Evolutionary conservation across 2,329 filamentous ascomycete genomes (phyloP), one percentile per base, ranked within the genome.

Genomic region (Clonostachys solani): DNA sequence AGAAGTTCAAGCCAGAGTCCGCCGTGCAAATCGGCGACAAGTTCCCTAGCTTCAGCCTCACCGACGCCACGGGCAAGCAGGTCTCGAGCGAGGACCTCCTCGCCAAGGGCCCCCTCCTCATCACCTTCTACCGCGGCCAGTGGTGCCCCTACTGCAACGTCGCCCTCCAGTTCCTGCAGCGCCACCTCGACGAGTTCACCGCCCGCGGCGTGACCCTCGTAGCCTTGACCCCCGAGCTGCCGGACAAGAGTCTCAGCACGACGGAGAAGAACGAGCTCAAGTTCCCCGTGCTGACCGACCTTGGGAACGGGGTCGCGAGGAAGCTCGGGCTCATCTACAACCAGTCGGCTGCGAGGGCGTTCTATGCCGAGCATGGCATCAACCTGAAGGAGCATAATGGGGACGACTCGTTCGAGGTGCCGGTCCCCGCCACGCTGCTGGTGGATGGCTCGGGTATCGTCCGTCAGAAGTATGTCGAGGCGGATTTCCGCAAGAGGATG

Each of bases 131-230:
- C 58, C 71, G 71, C 42, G 70, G 70, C 15, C 58, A 60, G 45
- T 74, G 71, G 71, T 75, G 71, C 48, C 70, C 71, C 2, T 73
- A 60, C 60, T 74, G 71, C 61, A 73, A 72, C 55, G 44, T 73
- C 15, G 60, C 62, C 2, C 55, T 73, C 17, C 55, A 46, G 6
- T 56, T 58, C 17, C 54, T 72, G 1, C 68, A 72, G 48, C 54
- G 60, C 40, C 55, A 60, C 48, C 56, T 71, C 12, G 50, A 54
- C 2, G 61, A 66, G 1, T 65, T 72, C 51, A 45, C 56, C 40
- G 59, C 63, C 12, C 62, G 59, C 19, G 66, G 67, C 12, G 67
- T 70, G 19, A 67, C 64, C 3, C 58, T 73, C 1, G 66, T 73
- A 1, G 69, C 69, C 33, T 60, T 74, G 49, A 63, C 69, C 1